A percentile compares a stretch with the other conserved stretches of the same genome.
phyloP scores from a whole-genome alignment of 345 rosid species.

The Capsella bursapastoris region DNA sequence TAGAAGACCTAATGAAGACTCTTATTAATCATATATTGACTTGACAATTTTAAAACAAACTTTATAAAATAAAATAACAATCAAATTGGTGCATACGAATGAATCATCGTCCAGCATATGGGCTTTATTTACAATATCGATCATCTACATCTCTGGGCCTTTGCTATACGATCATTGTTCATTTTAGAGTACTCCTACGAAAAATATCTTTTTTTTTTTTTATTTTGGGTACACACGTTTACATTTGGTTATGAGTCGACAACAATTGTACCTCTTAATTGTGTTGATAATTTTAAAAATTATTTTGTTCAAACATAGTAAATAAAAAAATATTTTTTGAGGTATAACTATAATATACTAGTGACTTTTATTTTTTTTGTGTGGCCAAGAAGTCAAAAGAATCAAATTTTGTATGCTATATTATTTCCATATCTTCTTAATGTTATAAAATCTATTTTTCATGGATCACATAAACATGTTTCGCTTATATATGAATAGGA shows the following conservation, averaged over 20 bases:
- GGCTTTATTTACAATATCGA: background rate
- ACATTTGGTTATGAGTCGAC: constrained; percentile 9
- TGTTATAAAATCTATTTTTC: background rate
- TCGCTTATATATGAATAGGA: background rate
- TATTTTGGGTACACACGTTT: constrained; percentile 10
- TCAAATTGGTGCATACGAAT: background rate
- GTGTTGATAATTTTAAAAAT: no score
- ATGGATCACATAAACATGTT: constrained; percentile 5
- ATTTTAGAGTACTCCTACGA: background rate
- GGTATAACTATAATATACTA: background rate
- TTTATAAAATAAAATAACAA: background rate
- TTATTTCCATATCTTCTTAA: background rate
- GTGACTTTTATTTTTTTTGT: background rate
- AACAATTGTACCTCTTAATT: no score
- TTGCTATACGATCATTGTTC: background rate
- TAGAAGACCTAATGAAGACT: background rate
- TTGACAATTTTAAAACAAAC: background rate
- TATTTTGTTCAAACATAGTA: background rate
- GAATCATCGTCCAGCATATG: background rate
- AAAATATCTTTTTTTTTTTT: background rate
- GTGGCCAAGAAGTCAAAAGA: no score
- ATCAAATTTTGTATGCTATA: no score
- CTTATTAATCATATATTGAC: background rate
- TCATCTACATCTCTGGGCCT: constrained; percentile 1
- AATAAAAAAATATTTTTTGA: background rate